Evolutionary conservation across 257 asterid species (phyloP).

Genomic region (Handroanthus guayacan): DNA sequence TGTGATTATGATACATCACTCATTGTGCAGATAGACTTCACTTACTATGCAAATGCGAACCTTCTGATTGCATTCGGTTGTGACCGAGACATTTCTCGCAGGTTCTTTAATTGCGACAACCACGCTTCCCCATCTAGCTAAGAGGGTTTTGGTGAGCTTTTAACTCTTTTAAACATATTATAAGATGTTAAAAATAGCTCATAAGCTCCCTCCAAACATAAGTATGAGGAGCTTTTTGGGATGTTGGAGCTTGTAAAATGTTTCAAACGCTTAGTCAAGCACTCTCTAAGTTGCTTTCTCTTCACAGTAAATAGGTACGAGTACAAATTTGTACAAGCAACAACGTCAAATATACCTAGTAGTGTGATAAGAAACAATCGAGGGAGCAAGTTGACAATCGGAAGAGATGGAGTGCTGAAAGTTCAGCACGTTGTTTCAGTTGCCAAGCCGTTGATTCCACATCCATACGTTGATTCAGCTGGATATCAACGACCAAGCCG

Average conservation of each 20-base stretch:
- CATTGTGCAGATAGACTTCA: constrained; percentile 81
- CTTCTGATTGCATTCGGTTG: constrained; percentile 86
- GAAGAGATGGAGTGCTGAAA: constrained; percentile 93
- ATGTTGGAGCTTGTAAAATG: too few relatives aligned
- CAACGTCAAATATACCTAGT: constrained; percentile 88
- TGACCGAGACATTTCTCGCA: constrained; percentile 73
- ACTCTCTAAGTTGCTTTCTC: not conserved
- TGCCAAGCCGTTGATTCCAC: constrained; percentile 58
- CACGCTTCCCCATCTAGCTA: constrained; percentile 7
- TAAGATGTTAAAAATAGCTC: too few relatives aligned
- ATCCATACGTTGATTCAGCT: constrained; percentile 57
- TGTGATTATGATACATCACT: not conserved
- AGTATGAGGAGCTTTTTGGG: too few relatives aligned
- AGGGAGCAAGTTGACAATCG: constrained; percentile 91
- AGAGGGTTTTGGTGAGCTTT: too few relatives aligned
- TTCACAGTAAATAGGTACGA: constrained; percentile 65
- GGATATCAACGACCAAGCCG: constrained; percentile 95
- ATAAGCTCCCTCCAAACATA: too few relatives aligned
- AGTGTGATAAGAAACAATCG: constrained; percentile 84
- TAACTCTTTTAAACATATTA: too few relatives aligned
- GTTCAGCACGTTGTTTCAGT: constrained; percentile 92
- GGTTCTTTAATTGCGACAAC: constrained; percentile 41
- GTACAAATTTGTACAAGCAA: constrained; percentile 89
- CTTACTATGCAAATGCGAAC: constrained; percentile 72
- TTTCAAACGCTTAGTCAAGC: too few relatives aligned